Percentiles rank a stretch among this genome's conserved stretches.
Evolutionary conservation across 768 basidiomycete genomes (phyloP).

Genomic region (Leucocoprinus birnbaumii): DNA sequence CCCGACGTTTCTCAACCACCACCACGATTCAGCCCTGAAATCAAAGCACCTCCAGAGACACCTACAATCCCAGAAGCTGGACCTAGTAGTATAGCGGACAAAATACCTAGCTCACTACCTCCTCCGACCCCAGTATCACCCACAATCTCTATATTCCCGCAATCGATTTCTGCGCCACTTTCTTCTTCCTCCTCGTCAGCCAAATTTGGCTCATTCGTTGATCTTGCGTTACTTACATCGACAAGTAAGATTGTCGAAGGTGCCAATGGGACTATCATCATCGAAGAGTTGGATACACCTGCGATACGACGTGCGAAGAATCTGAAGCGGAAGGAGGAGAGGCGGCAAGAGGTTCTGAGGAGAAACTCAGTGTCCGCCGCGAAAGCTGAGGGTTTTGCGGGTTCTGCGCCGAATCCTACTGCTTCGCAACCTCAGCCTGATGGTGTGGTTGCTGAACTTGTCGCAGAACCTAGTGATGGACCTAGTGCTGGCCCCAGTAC

Average conservation of each 20-base stretch:
- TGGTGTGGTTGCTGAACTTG: background rate
- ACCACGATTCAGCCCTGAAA: background rate
- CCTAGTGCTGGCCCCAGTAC: no score
- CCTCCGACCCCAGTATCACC: background rate
- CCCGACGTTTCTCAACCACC: background rate
- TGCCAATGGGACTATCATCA: constrained; percentile 52
- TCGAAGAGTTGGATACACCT: constrained; percentile 75
- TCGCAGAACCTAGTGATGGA: background rate
- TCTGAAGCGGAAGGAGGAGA: constrained; percentile 19
- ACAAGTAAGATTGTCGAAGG: constrained; percentile 19
- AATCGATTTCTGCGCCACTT: background rate
- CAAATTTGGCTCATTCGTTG: background rate
- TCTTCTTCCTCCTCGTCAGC: background rate
- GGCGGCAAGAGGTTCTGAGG: constrained; percentile 7
- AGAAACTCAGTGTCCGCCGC: background rate
- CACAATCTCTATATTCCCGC: no score
- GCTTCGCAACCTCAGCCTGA: background rate
- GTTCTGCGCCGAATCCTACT: background rate
- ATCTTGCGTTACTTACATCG: background rate
- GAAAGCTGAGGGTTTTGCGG: background rate
- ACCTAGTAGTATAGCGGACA: background rate
- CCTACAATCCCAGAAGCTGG: background rate
- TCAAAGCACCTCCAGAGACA: background rate
- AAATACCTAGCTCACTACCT: background rate
- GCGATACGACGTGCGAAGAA: constrained; percentile 60